Evolutionary conservation across 345 rosid species (phyloP).

Genomic region (Acer yangbiense): DNA sequence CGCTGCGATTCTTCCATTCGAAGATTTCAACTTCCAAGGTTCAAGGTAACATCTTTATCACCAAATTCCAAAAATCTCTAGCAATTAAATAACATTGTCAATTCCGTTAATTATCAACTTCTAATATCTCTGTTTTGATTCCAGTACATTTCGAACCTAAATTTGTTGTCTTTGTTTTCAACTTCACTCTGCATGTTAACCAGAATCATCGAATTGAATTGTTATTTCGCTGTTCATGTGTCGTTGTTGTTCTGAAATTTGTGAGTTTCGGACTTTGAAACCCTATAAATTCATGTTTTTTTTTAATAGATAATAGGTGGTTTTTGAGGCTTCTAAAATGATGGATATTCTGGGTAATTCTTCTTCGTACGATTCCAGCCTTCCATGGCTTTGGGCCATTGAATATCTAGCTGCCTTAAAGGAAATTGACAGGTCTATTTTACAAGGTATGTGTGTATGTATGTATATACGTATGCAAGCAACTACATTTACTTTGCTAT

Average conservation of each 20-base stretch:
- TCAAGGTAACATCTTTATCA: not conserved
- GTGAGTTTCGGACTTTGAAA: not conserved
- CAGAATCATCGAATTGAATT: not conserved
- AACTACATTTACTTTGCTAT: not conserved
- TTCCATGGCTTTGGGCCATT: slow-evolving; percentile 58
- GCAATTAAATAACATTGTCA: no score
- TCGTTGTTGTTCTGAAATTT: not conserved
- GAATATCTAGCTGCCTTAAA: slow-evolving; percentile 49
- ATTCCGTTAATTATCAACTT: not conserved
- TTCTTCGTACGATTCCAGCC: slow-evolving; percentile 20
- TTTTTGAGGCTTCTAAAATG: not conserved
- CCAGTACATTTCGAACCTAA: not conserved
- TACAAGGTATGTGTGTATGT: slow-evolving; percentile 48
- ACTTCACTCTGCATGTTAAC: not conserved
- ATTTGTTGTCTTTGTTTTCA: not conserved
- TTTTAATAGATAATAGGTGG: not conserved
- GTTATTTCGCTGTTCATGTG: not conserved
- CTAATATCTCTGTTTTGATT: not conserved
- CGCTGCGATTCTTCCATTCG: not conserved
- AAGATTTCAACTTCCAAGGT: no score
- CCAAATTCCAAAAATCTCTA: no score
- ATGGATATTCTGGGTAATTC: slow-evolving; percentile 17
- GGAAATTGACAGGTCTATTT: slow-evolving; percentile 34
- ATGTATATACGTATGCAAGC: not conserved
- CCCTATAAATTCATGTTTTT: not conserved